Base-by-base conservation (phyloP, 129 eudicot genomes). In the Flaveria ramosissima region DNA sequence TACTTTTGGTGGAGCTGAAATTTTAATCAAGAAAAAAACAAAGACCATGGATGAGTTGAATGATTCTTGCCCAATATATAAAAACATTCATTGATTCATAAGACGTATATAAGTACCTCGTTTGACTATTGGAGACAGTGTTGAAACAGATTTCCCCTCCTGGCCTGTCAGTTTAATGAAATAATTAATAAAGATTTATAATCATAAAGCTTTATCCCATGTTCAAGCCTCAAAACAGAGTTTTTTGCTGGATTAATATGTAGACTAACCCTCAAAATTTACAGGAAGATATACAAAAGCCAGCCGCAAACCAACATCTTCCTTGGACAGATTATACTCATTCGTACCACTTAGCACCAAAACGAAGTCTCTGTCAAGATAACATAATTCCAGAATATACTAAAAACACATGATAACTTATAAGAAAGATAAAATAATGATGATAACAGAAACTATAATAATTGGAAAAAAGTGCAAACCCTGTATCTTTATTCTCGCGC, bases 1-100 rank as follows among this genome's bases (percentile, higher is more conserved):
- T 67, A 86, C 99, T 70, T 84, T 91, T 36, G 99, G 99, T n/a
- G 99, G 99, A 77, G 99, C 99, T 94, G 96, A 30, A 73, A 80
- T 79, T 78, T 78, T 72, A 60, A 78, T 52, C 60, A 70, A 50
- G 11, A 48, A 26, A 59, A 59, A 79, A 63, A 7, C 56, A 77
- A 41, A 63, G 42, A 30, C 64, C 64, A 53, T 30, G 65, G 19
- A 72, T 62, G 63, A 75, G 24, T 10, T 61, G 36, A 23, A 60
- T 61, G 42, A 61, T 50, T 46, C 20, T 32, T n/a, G 20, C 4
- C 55, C 26, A 30, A 27, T 43, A 12, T 68, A 26, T 39, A 36
- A 20, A 76, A 76, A 74, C 66, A 77, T 42, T 14, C 15, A 43
- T 14, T 27, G 50, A 41, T n/a, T 70, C 59, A 16, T 21, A 42